Percentiles rank a stretch among this genome's conserved stretches.
Conservation (phyloP, 2,329 filamentous ascomycete species). For the Diaporthe longicolla region DNA sequence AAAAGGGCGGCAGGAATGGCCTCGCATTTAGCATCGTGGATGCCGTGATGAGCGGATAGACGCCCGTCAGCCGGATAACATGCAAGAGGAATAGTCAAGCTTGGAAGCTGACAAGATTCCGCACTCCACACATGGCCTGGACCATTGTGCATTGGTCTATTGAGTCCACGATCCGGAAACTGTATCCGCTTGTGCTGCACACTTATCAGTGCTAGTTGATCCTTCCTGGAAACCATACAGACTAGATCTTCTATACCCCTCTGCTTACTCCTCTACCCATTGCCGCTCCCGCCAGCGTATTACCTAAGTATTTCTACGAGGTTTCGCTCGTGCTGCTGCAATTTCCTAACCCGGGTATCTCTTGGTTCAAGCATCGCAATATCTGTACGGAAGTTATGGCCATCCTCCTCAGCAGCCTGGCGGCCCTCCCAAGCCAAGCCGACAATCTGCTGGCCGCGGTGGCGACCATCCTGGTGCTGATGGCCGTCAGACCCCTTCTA, state of each 20-base stretch:
- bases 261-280: background rate
- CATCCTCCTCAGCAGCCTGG: background rate
- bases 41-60: no score
- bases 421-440: background rate
- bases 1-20: no score
- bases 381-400: background rate
- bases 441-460: background rate
- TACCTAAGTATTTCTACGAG: background rate
- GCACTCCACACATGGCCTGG: no score
- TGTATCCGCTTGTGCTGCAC: background rate
- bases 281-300: background rate
- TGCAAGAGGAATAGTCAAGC: no score
- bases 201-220: background rate
- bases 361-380: background rate
- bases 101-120: no score
- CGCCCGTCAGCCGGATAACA: no score
- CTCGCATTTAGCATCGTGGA: no score
- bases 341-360: background rate
- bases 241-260: background rate
- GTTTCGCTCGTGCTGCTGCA: background rate
- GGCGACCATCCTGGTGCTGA: background rate
- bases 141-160: background rate
- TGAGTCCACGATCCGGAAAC: background rate
- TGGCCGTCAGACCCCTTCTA: constrained; percentile 7
- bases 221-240: background rate